Conservation (phyloP, 805 yeast genomes). For the Wickerhamomyces bovis region DNA sequence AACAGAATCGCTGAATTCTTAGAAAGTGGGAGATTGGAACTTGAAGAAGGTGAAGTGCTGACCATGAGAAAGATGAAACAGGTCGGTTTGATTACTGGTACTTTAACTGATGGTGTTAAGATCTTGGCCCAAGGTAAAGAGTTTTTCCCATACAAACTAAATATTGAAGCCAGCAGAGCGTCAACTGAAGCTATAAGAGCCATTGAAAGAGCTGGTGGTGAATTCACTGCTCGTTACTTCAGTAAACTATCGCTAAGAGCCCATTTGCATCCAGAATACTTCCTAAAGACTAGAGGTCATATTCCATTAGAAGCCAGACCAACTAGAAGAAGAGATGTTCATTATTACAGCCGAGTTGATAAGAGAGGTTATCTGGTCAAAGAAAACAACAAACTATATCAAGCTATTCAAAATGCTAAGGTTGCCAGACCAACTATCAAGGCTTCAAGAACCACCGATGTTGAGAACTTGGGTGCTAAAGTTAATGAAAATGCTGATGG, state of each 20-base stretch:
- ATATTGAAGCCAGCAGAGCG: conserved; percentile 80
- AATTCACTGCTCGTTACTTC: conserved; percentile 67
- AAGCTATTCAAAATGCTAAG: conserved; percentile 19
- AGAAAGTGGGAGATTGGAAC: conserved; percentile 55
- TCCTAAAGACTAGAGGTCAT: conserved; percentile 64
- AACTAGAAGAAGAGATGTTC: conserved; percentile 70
- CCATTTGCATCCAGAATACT: conserved; percentile 69
- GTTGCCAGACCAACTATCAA: conserved; percentile 6
- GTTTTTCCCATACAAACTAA: conserved; percentile 49
- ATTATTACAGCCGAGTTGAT: conserved; percentile 63
- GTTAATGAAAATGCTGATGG: conserved; percentile 20
- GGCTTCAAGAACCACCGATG: conserved; percentile 4
- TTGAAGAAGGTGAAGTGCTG: conserved; percentile 55
- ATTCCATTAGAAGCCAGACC: conserved; percentile 86
- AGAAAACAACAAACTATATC: conserved; percentile 24
- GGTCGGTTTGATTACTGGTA: conserved; percentile 65
- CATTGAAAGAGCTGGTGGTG: conserved; percentile 69
- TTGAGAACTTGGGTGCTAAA: conserved; percentile 9
- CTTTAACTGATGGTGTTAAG: conserved; percentile 74
- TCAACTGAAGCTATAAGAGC: conserved; percentile 65
- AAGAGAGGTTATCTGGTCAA: conserved; percentile 70
- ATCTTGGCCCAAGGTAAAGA: conserved; percentile 63
- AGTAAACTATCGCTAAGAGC: conserved; percentile 64
- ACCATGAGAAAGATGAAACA: conserved; percentile 74
- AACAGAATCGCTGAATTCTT: conserved; percentile 66